Base-by-base conservation (phyloP, 192 early-diverging fungal species). In the Coemansia sp. region DNA sequence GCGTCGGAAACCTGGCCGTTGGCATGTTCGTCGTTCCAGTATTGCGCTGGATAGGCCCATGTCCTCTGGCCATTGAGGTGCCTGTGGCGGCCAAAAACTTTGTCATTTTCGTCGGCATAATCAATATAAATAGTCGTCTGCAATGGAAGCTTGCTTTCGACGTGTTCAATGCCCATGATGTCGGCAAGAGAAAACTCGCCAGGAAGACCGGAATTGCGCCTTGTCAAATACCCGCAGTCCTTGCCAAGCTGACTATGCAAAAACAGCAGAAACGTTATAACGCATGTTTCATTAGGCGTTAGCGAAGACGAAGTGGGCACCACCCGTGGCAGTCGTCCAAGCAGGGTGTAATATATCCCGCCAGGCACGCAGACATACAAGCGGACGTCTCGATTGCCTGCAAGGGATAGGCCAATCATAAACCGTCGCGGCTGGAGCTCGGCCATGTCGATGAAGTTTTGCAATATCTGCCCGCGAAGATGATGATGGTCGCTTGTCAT, bases 181-280 rank as follows among this genome's bases (percentile, higher is more conserved):
- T 41, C 43, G 7, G 9, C 26, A 11, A 63, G 16, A 18, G 12
- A 18, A 43, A 63, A 47, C 13, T 43, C 61, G 23, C 47, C 11
- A 41, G 21, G 23, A 47, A 63, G 42, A 12, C 43, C 43, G 16
- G 6, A 5, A 11, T 6, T 18, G 18, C 12, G 44, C 11, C 39
- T 4, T 63, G 44, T 48, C 13, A 63, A 19, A 8, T 47, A 48
- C 3, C 61, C 61, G 47, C 16, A 44, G 23, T 63, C 61, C 44
- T 26, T 16, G 21, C 43, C 15, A 26, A 63, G 12, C 44, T 63
- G 61, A 12, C 11, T 11, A 1, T 48, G 12, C 26, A 63, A 6
- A 16, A 63, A 43, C 32, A 48, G 13, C 13, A 63, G 13, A 19
- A 63, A 63, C 19, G 11, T 11, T 19, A 63, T 19, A 15, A 63